Evolutionary conservation across 169 alveolate species (phyloP), one percentile per base, ranked within the genome.

Genomic region (Cryptosporidium meleagridis): DNA sequence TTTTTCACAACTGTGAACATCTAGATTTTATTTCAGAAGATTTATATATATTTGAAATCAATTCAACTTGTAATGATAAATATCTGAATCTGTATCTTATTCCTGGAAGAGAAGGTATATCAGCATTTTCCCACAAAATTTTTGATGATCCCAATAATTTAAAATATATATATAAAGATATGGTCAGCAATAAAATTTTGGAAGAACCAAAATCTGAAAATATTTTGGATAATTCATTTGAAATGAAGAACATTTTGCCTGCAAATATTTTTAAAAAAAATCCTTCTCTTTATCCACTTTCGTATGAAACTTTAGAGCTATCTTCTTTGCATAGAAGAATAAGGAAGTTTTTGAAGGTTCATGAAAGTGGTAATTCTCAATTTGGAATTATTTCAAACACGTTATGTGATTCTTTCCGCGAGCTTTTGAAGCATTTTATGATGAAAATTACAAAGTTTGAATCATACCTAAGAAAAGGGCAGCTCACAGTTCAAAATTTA

Each of bases 381-480:
- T 62, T 80, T 61, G 89, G 89, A 26, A 26, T 80, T 18, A 62
- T 80, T 48, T 80, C 89, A 23, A 51, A 39, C 18, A 35, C 80
- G 23, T 48, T 80, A 16, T 80, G 89, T 39, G 68, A 39, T 33
- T 58, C 89, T 3, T 62, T 80, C 7, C 89, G 75, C 31, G 80
- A 80, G 29, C 68, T 80, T 41, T 65, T 80, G 65, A 80, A 80
- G 26, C 89, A 80, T 26, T 80, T 80, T 41, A 48, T 61, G 26
- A 44, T 62, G 9, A 80, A 65, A 26, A 29, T 80, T 48, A 8
- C 62, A 16, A 59, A 67, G 51, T 48, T 80, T 44, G 89, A 80
- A 39, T 21, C 65, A 6, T n/a, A 29, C 10, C 29, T 80, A 29
- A 80, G 89, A 80, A 59, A 65, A 80, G 89, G 89, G 6, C 62